Evolutionary conservation across 2,329 filamentous ascomycete species (phyloP).

Genomic region (Trichoderma sp.): DNA sequence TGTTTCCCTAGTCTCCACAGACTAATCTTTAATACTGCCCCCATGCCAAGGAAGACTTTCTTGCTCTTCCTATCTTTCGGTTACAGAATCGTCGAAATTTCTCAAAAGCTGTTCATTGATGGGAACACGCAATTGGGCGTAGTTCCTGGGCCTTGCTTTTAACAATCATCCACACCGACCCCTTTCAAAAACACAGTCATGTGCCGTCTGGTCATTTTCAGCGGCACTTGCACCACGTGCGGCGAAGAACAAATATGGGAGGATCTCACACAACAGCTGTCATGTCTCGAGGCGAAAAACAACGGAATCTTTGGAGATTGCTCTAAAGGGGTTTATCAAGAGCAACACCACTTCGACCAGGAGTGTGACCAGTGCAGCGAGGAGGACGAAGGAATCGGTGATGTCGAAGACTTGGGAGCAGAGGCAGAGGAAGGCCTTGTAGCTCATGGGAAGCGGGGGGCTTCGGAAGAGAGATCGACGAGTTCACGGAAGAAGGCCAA

Average conservation of each 20-base stretch:
- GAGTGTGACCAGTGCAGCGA: slow-evolving; percentile 46
- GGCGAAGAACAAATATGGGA: slow-evolving; percentile 41
- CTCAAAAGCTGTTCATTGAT: neutral
- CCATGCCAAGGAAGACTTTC: neutral
- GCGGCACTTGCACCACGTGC: slow-evolving; percentile 45
- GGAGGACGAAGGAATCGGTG: slow-evolving; percentile 43
- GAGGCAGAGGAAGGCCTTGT: neutral
- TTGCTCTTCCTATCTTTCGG: neutral
- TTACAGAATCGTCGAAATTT: neutral
- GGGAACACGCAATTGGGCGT: neutral
- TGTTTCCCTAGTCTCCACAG: neutral
- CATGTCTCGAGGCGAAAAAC: slow-evolving; percentile 51
- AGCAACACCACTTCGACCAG: slow-evolving; percentile 48
- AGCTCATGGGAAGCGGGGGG: slow-evolving; percentile 22
- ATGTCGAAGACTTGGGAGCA: slow-evolving; percentile 30
- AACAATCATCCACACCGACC: neutral
- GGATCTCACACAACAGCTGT: slow-evolving; percentile 46
- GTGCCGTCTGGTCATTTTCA: slow-evolving; percentile 48
- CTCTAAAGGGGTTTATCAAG: slow-evolving; percentile 38
- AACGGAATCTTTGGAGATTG: slow-evolving; percentile 46
- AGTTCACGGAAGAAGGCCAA: slow-evolving; percentile 33
- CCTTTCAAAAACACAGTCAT: slow-evolving; percentile 30
- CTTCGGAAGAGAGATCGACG: slow-evolving; percentile 23
- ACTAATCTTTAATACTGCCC: neutral
- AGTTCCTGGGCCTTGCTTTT: neutral